These are phyloP conservation scores for Penicillium taxi DNA, from an alignment of 495 filamentous ascomycete genomes.

Conservation along the genomic window DNA sequence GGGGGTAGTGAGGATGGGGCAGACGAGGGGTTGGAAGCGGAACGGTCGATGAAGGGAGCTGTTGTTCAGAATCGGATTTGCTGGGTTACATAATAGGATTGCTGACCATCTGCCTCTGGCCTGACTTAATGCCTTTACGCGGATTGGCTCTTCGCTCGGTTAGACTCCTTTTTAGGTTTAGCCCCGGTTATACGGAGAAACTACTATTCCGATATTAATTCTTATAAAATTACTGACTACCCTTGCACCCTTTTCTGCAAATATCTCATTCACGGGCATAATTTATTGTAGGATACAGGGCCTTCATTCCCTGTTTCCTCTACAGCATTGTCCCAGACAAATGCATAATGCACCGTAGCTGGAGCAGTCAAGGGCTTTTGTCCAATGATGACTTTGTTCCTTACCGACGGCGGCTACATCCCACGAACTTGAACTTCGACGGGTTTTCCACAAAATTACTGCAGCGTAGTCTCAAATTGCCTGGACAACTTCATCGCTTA, in stretches of 20 bases:
- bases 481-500: no score
- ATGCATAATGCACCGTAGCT: slow-evolving; percentile 60
- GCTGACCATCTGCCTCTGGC: slow-evolving; percentile 25
- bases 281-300: slow-evolving; percentile 84
- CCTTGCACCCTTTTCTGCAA: slow-evolving; percentile 32
- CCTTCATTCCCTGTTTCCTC: slow-evolving; percentile 46
- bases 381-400: slow-evolving; percentile 49
- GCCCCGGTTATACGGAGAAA: slow-evolving; percentile 19
- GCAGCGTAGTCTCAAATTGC: no score
- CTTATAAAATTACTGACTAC: slow-evolving; percentile 11
- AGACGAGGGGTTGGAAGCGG: slow-evolving; percentile 12
- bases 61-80: slow-evolving; percentile 28
- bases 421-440: not conserved
- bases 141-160: slow-evolving; percentile 23
- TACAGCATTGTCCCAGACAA: slow-evolving; percentile 55
- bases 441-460: no score
- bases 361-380: slow-evolving; percentile 50
- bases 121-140: slow-evolving; percentile 28
- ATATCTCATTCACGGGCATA: slow-evolving; percentile 56
- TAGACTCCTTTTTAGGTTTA: no score
- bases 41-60: slow-evolving; percentile 13
- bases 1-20: slow-evolving; percentile 24
- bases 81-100: slow-evolving; percentile 21
- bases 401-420: slow-evolving; percentile 58
- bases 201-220: slow-evolving; percentile 11